Evolutionary conservation across 805 yeast species (phyloP), one percentile per base, ranked within the genome.

Genomic region (Candida silvicultrix): DNA sequence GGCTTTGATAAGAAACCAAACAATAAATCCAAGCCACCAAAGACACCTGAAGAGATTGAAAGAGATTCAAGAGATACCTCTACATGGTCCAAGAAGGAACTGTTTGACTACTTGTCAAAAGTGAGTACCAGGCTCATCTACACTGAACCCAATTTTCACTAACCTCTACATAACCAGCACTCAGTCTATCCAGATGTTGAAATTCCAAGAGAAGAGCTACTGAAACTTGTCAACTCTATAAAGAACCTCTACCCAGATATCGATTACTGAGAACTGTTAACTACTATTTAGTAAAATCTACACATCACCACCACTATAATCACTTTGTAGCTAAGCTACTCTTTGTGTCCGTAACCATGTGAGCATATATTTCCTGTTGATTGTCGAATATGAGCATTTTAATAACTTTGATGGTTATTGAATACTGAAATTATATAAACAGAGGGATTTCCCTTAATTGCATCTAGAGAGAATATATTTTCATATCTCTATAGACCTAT

Each of bases 101-200:
- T 53, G 14, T 53, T 51, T 29, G 48, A 25, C 1, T 51, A 48
- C 31, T 25, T 55, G 9, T 29, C 52, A 12, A 46, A 48, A 39
- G 58, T 54, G 28, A 29, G 55, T 49, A 23, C 9, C 9, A 9
- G 25, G 9, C 25, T n/a, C n/a, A n/a, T n/a, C n/a, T n/a, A n/a
- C n/a, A n/a, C n/a, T n/a, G n/a, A n/a, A n/a, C n/a, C n/a, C n/a
- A n/a, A n/a, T n/a, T n/a, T n/a, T n/a, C n/a, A n/a, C n/a, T n/a
- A n/a, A n/a, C n/a, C n/a, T n/a, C n/a, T n/a, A 23, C 25, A 23
- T 23, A 23, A 23, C 25, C 25, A 40, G 32, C 40, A 32, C n/a
- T 49, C 52, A 25, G 51, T 55, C 5, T 51, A 49, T 25, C 56
- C 57, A 12, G 54, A 51, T 31, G 48, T 55, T 8, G 51, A 55